Percentiles rank a stretch among this genome's conserved stretches.
phyloP scores from a whole-genome alignment of 2,329 filamentous ascomycete species.

The Alternaria alternata region DNA sequence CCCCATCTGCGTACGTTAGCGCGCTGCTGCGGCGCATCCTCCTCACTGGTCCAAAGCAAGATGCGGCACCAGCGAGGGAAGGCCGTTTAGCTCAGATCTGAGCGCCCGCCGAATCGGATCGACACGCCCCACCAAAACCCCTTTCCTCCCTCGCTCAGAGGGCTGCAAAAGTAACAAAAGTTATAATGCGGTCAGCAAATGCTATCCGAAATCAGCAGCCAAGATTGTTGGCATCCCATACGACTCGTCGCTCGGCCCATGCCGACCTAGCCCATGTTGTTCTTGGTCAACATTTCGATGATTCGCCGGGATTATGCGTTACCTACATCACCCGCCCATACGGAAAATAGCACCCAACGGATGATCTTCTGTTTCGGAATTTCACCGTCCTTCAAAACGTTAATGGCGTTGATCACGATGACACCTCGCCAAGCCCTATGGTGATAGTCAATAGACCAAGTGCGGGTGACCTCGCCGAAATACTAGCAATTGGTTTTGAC shows the following conservation, averaged over 20 bases:
- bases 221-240: conserved; percentile 4
- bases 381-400: conserved; percentile 22
- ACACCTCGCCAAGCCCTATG: conserved; percentile 27
- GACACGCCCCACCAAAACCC: conserved; percentile 41
- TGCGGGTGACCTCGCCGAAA: conserved; percentile 42
- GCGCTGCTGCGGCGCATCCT: conserved; percentile 17
- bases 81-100: conserved; percentile 47
- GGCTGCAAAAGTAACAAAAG: conserved; percentile 27
- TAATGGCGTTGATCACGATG: conserved; percentile 32
- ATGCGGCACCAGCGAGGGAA: conserved; percentile 41
- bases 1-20: conserved; percentile 18
- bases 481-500: conserved; percentile 29
- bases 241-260: conserved; percentile 8
- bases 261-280: conserved; percentile 7
- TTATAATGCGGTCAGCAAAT: conserved; percentile 17
- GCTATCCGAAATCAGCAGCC: conserved; percentile 7
- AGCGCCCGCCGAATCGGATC: conserved; percentile 46
- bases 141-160: conserved; percentile 23
- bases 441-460: conserved; percentile 21
- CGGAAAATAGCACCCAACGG: conserved; percentile 11
- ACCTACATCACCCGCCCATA: conserved; percentile 7
- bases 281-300: not conserved
- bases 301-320: conserved; percentile 12
- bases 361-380: conserved; percentile 16
- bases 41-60: conserved; percentile 30